A percentile compares a stretch with the other conserved stretches of the same genome.
Evolutionary conservation across 2,329 filamentous ascomycete species (phyloP).

Genomic region (Nigrospora sphaerica): DNA sequence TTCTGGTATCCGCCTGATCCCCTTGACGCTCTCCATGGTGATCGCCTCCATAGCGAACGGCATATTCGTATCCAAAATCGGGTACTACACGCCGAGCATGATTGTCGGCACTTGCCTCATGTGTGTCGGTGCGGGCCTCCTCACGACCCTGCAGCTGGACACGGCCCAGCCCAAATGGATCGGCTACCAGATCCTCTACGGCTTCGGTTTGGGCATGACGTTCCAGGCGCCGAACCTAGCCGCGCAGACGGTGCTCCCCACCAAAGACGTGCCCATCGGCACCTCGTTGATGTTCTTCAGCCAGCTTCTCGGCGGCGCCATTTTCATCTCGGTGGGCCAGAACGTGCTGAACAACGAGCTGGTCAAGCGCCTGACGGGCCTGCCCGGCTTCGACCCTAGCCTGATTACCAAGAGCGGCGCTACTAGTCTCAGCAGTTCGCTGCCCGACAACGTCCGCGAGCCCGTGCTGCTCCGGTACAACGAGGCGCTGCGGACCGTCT

Average conservation of each 20-base stretch:
- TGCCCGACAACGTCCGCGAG: conserved; percentile 14
- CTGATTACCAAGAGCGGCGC: conserved; percentile 23
- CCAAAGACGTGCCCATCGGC: conserved; percentile 32
- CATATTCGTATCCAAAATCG: conserved; percentile 25
- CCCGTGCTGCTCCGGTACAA: conserved; percentile 47
- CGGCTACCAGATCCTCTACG: conserved; percentile 36
- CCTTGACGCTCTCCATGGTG: conserved; percentile 32
- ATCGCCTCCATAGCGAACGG: conserved; percentile 32
- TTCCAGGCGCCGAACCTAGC: conserved; percentile 39
- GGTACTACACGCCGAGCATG: conserved; percentile 39
- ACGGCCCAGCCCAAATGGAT: conserved; percentile 24
- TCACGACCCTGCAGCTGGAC: conserved; percentile 30
- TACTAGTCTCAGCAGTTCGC: conserved; percentile 12
- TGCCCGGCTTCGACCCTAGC: conserved; percentile 20
- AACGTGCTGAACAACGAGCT: conserved; percentile 36
- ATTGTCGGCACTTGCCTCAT: conserved; percentile 28
- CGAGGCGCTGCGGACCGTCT: conserved; percentile 47
- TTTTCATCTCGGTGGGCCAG: conserved; percentile 37
- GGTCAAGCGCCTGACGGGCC: conserved; percentile 19
- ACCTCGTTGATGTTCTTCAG: conserved; percentile 35
- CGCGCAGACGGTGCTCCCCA: conserved; percentile 36
- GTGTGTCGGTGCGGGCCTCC: conserved; percentile 31
- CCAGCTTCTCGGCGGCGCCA: conserved; percentile 36
- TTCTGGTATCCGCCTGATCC: conserved; percentile 34
- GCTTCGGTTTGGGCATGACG: conserved; percentile 33